phyloP scores from a whole-genome alignment of 352 stramenopile species.

The Pythium aristosporum region DNA sequence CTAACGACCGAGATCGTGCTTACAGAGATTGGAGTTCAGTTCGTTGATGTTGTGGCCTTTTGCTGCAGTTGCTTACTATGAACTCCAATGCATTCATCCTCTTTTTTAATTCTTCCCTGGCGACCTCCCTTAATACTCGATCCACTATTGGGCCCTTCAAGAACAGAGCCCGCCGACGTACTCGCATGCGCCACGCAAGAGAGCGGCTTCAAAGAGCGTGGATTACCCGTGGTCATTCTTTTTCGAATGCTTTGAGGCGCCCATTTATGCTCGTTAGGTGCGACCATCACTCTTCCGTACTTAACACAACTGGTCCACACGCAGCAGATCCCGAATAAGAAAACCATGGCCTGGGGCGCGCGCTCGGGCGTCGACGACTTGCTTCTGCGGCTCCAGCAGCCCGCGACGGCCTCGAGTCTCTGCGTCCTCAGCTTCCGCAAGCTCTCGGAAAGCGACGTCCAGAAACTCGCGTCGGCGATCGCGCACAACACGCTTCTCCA shows the following conservation, averaged over 20 bases:
- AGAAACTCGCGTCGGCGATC: constrained; percentile 52
- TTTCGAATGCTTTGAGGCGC: neutral
- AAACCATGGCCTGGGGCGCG: constrained; percentile 74
- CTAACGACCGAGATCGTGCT: no score
- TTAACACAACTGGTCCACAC: constrained; percentile 7
- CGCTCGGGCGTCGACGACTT: constrained; percentile 72
- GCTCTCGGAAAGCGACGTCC: constrained; percentile 52
- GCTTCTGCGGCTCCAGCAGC: constrained; percentile 60
- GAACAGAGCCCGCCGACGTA: no score
- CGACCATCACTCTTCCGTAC: neutral
- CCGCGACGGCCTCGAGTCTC: constrained; percentile 58
- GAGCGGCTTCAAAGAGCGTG: no score
- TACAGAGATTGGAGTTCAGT: no score
- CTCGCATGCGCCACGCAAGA: no score
- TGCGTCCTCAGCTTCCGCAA: constrained; percentile 76
- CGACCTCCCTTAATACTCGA: no score
- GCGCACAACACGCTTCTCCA: constrained; percentile 55
- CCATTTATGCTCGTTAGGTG: neutral
- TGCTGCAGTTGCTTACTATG: no score
- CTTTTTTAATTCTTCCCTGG: no score
- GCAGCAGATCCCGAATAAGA: neutral
- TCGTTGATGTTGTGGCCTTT: no score
- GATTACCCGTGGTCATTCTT: neutral
- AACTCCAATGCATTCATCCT: no score
- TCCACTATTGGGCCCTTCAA: no score